Evolutionary conservation across 257 asterid species (phyloP), one percentile per base, ranked within the genome.

Genomic region (Ophiorrhiza pumila): DNA sequence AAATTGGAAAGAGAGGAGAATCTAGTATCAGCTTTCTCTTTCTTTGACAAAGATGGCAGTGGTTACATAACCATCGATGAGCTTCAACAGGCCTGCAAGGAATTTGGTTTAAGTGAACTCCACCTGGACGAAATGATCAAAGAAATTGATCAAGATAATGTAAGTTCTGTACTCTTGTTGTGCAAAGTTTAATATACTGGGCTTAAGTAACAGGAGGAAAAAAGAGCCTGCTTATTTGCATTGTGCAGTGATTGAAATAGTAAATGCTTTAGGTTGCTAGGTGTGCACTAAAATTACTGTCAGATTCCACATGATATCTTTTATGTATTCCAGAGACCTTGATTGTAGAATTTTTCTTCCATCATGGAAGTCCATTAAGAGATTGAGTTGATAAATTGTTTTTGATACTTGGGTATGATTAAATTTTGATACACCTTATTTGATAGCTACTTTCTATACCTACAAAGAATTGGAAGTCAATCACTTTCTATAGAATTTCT

Each of bases 21-120:
- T 77, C 80, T 93, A 49, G 75, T 88, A 53, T 88, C 97, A 7
- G 98, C 97, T 67, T 93, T 93, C 80, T 80, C 96, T 23, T 93
- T 85, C 88, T 93, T 93, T 46, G 98, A 93, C 76, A 93, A 85
- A 69, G 97, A 91, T 77, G 92, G 96, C 4, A 93, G 98, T 77
- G 98, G 98, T 71, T 93, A 91, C 83, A 93, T 93, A 73, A 91
- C 98, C 71, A 88, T 91, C 5, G 96, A 91, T 46, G 97, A 93
- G 85, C 94, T 93, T 85, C 95, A 91, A 85, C 96, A 91, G 77
- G 97, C 97, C 68, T 93, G 97, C 88, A 82, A 89, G 74, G 96
- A 93, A 42, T 88, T 93, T 66, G 98, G 98, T 61, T 80, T 93
- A 52, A 83, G 95, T 10, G 98, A 91, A 65, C 87, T 88, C 39